A percentile compares a stretch with the other conserved stretches of the same genome.
Evolutionary conservation across 257 asterid species (phyloP).

Genomic region (Vinca minor): DNA sequence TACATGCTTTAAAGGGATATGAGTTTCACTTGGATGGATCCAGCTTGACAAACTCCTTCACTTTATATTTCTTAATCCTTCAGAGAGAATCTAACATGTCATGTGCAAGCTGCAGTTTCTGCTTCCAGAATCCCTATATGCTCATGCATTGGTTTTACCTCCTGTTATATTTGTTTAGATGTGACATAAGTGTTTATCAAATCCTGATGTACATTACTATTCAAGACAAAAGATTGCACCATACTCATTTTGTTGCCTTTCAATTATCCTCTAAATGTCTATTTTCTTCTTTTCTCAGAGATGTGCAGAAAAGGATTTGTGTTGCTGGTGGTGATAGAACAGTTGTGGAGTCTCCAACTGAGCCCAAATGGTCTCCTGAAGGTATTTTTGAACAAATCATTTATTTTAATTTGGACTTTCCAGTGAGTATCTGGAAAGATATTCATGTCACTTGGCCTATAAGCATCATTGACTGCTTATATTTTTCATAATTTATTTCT

Average conservation of each 20-base stretch:
- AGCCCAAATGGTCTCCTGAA: slow-evolving; percentile 97
- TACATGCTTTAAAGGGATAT: too few relatives aligned
- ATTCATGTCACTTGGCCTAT: too few relatives aligned
- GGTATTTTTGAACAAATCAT: slow-evolving; percentile 35
- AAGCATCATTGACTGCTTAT: too few relatives aligned
- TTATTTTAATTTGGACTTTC: not conserved
- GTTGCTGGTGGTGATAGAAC: slow-evolving; percentile 87
- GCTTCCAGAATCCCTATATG: too few relatives aligned
- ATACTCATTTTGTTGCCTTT: not conserved
- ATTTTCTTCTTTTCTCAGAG: slow-evolving; percentile 31
- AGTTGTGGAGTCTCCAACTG: slow-evolving; percentile 79
- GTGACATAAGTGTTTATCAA: too few relatives aligned
- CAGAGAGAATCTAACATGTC: too few relatives aligned
- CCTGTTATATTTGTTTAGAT: too few relatives aligned
- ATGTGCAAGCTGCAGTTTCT: not conserved
- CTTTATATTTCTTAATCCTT: too few relatives aligned
- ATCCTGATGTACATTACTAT: not conserved
- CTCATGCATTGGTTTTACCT: too few relatives aligned
- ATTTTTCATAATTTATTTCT: too few relatives aligned
- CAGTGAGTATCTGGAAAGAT: not conserved
- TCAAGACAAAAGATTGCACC: not conserved
- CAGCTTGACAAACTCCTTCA: too few relatives aligned
- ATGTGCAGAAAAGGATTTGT: slow-evolving; percentile 50
- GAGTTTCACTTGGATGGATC: too few relatives aligned
- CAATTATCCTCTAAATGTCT: slow-evolving; percentile 11